phyloP scores from a whole-genome alignment of 208 protist genomes.

The Ichthyophonus hoferi region DNA sequence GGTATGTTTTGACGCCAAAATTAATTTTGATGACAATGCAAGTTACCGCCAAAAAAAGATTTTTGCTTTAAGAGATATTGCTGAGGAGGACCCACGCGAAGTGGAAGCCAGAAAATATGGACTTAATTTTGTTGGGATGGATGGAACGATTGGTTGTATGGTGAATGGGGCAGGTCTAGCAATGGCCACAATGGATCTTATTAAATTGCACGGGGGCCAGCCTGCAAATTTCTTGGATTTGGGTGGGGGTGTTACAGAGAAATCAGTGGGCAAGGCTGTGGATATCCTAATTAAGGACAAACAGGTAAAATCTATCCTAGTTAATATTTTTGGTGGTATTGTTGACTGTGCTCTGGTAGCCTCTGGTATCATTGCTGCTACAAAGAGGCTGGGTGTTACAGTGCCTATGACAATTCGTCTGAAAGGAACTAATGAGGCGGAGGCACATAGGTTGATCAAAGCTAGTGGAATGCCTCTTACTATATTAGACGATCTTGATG shows the following conservation, averaged over 20 bases:
- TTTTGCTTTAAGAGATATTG: conserved; percentile 83
- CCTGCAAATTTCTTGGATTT: conserved; percentile 99
- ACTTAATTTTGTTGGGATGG: conserved; percentile 98
- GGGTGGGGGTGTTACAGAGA: conserved; percentile 74
- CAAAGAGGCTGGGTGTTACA: conserved; percentile 1
- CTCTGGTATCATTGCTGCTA: conserved; percentile 78
- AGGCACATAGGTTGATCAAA: conserved; percentile 42
- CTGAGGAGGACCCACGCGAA: conserved; percentile 73
- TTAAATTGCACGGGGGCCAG: conserved; percentile 88
- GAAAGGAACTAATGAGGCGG: conserved; percentile 37
- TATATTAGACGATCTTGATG: conserved; percentile 41
- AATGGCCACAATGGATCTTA: conserved; percentile 99
- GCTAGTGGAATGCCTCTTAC: conserved; percentile 36
- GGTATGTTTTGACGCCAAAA: conserved; percentile 95
- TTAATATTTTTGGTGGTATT: conserved; percentile 99
- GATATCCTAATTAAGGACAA: conserved; percentile 88
- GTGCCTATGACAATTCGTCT: conserved; percentile 40
- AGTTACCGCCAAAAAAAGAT: conserved; percentile 90
- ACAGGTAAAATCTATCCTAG: conserved; percentile 84
- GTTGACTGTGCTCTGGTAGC: conserved; percentile 97
- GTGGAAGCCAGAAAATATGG: conserved; percentile 87
- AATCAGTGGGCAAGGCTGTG: conserved; percentile 90
- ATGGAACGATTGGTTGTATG: conserved; percentile 93
- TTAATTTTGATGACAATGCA: conserved; percentile 98
- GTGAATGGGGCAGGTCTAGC: conserved; percentile 97